Evolutionary conservation across 176 grass and related monocot genomes (phyloP).

Genomic region (Canna indica): DNA sequence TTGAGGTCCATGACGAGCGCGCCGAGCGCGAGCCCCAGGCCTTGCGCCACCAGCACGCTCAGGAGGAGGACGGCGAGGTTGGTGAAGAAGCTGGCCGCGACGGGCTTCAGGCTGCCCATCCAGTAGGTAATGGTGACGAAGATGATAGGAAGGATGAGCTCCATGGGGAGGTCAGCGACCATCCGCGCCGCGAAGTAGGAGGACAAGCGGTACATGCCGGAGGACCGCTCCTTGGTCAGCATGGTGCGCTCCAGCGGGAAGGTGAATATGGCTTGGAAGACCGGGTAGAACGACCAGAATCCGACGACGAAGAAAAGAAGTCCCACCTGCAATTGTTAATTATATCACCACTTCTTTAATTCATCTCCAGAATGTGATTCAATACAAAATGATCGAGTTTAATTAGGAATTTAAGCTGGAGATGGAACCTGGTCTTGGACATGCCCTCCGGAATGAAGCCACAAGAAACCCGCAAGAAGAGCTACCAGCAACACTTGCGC

Average conservation of each 20-base stretch:
- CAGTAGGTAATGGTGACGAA: conserved; percentile 35
- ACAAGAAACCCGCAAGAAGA: conserved; percentile 24
- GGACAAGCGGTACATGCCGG: conserved; percentile 35
- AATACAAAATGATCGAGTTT: background rate
- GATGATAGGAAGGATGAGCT: conserved; percentile 31
- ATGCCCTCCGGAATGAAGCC: conserved; percentile 28
- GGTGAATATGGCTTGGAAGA: conserved; percentile 32
- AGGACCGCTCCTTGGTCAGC: conserved; percentile 35
- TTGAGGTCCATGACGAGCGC: conserved; percentile 43
- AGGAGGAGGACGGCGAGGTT: conserved; percentile 25
- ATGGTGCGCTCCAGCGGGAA: conserved; percentile 40
- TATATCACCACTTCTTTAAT: background rate
- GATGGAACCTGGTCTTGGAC: conserved; percentile 34
- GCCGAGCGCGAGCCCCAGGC: conserved; percentile 34
- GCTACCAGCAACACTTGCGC: conserved; percentile 17
- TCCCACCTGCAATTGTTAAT: conserved; percentile 1
- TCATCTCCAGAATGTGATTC: no score
- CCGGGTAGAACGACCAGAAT: conserved; percentile 34
- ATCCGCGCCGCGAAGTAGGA: conserved; percentile 29
- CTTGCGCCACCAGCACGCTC: conserved; percentile 24
- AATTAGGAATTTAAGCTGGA: background rate
- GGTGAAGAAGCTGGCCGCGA: conserved; percentile 10
- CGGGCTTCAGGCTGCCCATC: conserved; percentile 33
- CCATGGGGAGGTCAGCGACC: conserved; percentile 36
- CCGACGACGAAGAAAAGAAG: conserved; percentile 31